These are phyloP conservation scores for Paspalum vaginatum DNA, from an alignment of 176 grass and related monocot species.

Conservation along the genomic window DNA sequence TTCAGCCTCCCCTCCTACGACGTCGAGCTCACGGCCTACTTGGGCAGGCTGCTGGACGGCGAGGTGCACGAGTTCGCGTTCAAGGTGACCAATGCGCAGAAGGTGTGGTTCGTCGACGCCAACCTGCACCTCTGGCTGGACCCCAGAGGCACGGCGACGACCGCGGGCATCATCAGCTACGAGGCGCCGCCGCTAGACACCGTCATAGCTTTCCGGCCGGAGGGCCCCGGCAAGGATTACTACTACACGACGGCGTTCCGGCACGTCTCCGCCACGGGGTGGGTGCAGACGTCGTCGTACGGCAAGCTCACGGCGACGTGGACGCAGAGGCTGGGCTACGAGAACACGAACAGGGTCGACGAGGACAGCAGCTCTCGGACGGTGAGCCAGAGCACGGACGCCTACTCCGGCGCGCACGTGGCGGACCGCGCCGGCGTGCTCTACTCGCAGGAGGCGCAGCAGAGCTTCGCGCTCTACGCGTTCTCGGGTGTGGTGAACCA, in stretches of 20 bases:
- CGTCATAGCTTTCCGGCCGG: constrained; percentile 17
- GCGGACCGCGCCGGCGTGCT: constrained; percentile 39
- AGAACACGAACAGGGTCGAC: constrained; percentile 49
- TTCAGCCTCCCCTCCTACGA: constrained; percentile 84
- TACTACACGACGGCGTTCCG: constrained; percentile 65
- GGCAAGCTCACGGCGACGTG: constrained; percentile 67
- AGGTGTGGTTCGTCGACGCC: constrained; percentile 73
- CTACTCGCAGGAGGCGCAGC: constrained; percentile 60
- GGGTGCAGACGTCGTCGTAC: constrained; percentile 70
- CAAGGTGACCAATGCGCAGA: constrained; percentile 61
- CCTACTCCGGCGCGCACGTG: constrained; percentile 51
- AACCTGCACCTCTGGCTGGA: constrained; percentile 96
- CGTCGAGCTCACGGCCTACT: constrained; percentile 79
- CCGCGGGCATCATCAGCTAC: constrained; percentile 51
- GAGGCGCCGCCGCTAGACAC: constrained; percentile 49
- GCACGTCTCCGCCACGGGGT: constrained; percentile 54
- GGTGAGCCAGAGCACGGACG: constrained; percentile 74
- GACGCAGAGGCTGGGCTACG: constrained; percentile 58
- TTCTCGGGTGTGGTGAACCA: constrained; percentile 53
- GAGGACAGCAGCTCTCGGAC: not conserved
- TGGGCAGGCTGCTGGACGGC: constrained; percentile 66
- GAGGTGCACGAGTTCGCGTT: constrained; percentile 59
- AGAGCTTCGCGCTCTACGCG: constrained; percentile 62
- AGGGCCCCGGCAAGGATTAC: constrained; percentile 21
- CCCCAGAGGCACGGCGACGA: constrained; percentile 39